Evolutionary conservation across 345 rosid species (phyloP).

Genomic region (Angophora floribunda): DNA sequence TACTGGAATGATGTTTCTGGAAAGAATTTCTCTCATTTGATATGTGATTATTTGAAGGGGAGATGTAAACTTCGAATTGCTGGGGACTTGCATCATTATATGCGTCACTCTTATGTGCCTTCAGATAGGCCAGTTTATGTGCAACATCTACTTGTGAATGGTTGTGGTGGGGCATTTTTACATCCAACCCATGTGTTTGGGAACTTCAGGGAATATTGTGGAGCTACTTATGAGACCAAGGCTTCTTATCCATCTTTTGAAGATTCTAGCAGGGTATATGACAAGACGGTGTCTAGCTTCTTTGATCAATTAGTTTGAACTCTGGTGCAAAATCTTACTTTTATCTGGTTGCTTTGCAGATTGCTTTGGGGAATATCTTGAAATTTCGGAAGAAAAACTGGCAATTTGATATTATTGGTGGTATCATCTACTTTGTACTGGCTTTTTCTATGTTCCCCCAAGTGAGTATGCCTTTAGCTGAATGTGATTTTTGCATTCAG

Average conservation of each 20-base stretch:
- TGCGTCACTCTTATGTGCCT: slow-evolving; percentile 85
- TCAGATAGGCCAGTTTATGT: slow-evolving; percentile 68
- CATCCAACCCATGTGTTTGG: slow-evolving; percentile 97
- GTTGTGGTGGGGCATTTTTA: slow-evolving; percentile 96
- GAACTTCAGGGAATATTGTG: slow-evolving; percentile 51
- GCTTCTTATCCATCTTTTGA: slow-evolving; percentile 90
- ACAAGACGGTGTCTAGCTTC: not conserved
- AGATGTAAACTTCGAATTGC: slow-evolving; percentile 94
- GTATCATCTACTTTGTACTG: slow-evolving; percentile 84
- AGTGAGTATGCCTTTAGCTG: slow-evolving; percentile 29
- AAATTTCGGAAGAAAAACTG: slow-evolving; percentile 98
- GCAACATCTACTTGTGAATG: slow-evolving; percentile 91
- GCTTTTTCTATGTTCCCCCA: slow-evolving; percentile 91
- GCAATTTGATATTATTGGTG: slow-evolving; percentile 99
- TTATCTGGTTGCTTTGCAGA: slow-evolving; percentile 34
- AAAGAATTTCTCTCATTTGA: slow-evolving; percentile 72
- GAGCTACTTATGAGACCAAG: slow-evolving; percentile 63
- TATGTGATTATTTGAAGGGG: slow-evolving; percentile 72
- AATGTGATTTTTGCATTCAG: not conserved
- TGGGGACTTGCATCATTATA: slow-evolving; percentile 97
- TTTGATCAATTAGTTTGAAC: not conserved
- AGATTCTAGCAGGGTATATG: slow-evolving; percentile 90
- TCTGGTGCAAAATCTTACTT: not conserved
- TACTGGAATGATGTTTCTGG: slow-evolving; percentile 76
- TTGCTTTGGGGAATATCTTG: slow-evolving; percentile 97